Evolutionary conservation across 768 basidiomycete species (phyloP).

Genomic region (Leucosporidium yakuticum): DNA sequence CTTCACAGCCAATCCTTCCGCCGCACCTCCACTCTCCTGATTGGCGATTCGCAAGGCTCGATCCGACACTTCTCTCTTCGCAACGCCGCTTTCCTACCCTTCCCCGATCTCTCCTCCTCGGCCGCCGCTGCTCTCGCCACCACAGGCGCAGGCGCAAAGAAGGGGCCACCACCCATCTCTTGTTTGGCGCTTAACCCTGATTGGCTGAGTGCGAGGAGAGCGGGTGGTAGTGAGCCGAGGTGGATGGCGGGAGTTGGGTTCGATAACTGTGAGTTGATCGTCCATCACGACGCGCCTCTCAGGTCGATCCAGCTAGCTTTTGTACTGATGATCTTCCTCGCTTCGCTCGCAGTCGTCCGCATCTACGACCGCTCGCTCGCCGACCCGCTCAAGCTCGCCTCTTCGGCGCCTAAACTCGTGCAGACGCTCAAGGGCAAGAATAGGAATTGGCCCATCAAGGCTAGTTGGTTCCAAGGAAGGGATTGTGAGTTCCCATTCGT

Average conservation of each 20-base stretch:
- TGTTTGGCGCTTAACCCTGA: not conserved
- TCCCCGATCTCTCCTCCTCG: not conserved
- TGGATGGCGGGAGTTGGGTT: conserved; percentile 10
- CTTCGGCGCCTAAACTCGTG: not conserved
- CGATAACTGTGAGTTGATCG: conserved; percentile 6
- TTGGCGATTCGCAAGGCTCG: conserved; percentile 8
- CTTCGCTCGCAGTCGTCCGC: not conserved
- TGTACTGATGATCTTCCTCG: not conserved
- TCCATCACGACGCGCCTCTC: not conserved
- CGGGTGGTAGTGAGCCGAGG: not conserved
- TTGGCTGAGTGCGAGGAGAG: not conserved
- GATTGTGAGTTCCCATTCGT: not conserved
- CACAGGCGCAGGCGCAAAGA: not conserved
- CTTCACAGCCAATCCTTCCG: conserved; percentile 2
- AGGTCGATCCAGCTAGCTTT: too few relatives aligned
- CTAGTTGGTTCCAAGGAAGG: conserved; percentile 3
- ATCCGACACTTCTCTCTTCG: conserved; percentile 6
- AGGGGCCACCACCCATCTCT: not conserved
- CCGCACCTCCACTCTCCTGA: not conserved
- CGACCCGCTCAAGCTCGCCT: conserved; percentile 2
- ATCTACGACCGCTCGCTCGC: not conserved
- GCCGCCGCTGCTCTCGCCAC: not conserved
- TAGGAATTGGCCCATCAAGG: conserved; percentile 11
- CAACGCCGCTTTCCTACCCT: not conserved
- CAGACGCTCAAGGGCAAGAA: conserved; percentile 15